These are phyloP conservation scores for Claviceps humidiphila DNA, from an alignment of 2,329 filamentous ascomycete species.

Conservation along the genomic window DNA sequence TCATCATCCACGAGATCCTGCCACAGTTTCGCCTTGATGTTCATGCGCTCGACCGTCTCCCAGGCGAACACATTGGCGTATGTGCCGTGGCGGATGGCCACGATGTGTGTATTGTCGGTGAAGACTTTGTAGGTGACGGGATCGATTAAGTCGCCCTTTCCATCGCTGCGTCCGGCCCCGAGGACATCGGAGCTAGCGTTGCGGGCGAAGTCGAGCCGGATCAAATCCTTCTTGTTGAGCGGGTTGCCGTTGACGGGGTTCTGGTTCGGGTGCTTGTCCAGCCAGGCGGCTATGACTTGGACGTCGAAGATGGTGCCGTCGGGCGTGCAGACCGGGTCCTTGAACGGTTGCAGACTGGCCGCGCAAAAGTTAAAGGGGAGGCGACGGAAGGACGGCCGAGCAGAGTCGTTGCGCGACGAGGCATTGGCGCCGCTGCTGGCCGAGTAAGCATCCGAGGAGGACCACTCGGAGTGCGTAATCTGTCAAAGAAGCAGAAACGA, in stretches of 20 bases:
- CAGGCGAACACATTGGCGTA: slow-evolving; percentile 94
- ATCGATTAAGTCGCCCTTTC: slow-evolving; percentile 73
- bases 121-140: slow-evolving; percentile 96
- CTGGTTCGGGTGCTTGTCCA: slow-evolving; percentile 74
- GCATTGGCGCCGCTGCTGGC: slow-evolving; percentile 43
- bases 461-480: slow-evolving; percentile 98
- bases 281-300: slow-evolving; percentile 86
- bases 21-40: slow-evolving; percentile 97
- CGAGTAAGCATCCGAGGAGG: slow-evolving; percentile 76
- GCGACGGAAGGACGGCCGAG: slow-evolving; percentile 57
- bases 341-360: slow-evolving; percentile 87
- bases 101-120: slow-evolving; percentile 95
- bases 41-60: slow-evolving; percentile 90
- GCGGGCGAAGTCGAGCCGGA: slow-evolving; percentile 82
- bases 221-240: slow-evolving; percentile 67
- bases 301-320: slow-evolving; percentile 88
- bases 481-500: slow-evolving; percentile 9
- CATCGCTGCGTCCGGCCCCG: slow-evolving; percentile 34
- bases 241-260: slow-evolving; percentile 79
- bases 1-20: slow-evolving; percentile 75
- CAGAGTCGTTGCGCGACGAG: slow-evolving; percentile 23
- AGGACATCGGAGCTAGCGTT: slow-evolving; percentile 58
- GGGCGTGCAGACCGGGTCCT: slow-evolving; percentile 81
- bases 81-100: slow-evolving; percentile 64
- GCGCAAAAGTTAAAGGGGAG: slow-evolving; percentile 98